phyloP scores from a whole-genome alignment of 2,329 filamentous ascomycete species.

The Curvularia hawaiiensis region DNA sequence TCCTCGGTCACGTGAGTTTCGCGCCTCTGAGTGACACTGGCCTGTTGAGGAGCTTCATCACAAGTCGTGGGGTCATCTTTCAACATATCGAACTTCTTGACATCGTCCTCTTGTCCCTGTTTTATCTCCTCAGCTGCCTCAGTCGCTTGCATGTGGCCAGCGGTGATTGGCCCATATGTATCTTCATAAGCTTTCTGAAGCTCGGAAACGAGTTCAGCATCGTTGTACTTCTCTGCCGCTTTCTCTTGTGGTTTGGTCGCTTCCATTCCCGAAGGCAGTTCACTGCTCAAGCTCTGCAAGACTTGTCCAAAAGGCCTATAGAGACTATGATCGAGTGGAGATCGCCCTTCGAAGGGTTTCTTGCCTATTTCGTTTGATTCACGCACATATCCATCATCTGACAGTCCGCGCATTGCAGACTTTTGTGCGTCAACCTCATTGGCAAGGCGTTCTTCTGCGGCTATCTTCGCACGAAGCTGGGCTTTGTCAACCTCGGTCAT shows the following conservation, averaged over 20 bases:
- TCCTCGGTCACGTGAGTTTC: not conserved
- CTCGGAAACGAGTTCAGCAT: conserved; percentile 32
- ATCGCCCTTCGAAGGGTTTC: conserved; percentile 27
- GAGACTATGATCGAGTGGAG: conserved; percentile 36
- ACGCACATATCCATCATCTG: conserved; percentile 36
- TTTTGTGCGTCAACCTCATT: conserved; percentile 37
- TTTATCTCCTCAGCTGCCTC: conserved; percentile 2
- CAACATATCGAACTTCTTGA: conserved; percentile 18
- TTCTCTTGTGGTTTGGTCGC: conserved; percentile 16
- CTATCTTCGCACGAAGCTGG: conserved; percentile 18
- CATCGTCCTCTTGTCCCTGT: not conserved
- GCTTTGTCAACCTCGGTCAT: conserved; percentile 9
- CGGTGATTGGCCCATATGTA: conserved; percentile 31
- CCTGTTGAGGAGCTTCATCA: not conserved
- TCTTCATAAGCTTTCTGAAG: conserved; percentile 37
- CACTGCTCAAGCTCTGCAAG: conserved; percentile 32
- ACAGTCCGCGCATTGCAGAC: conserved; percentile 34
- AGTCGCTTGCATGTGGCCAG: conserved; percentile 28
- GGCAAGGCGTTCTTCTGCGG: conserved; percentile 30
- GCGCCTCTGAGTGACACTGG: not conserved
- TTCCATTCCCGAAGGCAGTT: conserved; percentile 12
- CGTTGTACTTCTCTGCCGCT: conserved; percentile 19
- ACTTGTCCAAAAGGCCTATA: conserved; percentile 40
- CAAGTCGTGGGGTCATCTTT: conserved; percentile 18
- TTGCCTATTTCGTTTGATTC: conserved; percentile 18